Conservation (phyloP, 2,329 filamentous ascomycete species). For the Ceratocystis ficicola region DNA sequence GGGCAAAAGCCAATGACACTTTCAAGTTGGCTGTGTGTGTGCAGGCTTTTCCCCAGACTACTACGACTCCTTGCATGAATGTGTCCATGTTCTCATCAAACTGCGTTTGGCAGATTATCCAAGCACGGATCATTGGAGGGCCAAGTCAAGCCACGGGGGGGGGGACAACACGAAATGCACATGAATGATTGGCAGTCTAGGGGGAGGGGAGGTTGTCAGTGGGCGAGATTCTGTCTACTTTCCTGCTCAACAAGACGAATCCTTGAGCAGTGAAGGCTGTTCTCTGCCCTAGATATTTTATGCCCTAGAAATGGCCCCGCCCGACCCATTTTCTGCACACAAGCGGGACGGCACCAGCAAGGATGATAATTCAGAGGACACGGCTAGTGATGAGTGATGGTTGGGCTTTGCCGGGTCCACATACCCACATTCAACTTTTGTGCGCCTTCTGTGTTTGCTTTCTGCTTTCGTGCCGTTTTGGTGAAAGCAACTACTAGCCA, state of each 20-base stretch:
- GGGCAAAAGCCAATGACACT: background rate
- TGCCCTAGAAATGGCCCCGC: background rate
- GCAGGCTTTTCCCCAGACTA: too few species aligned
- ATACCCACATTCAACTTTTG: background rate
- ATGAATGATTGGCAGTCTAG: background rate
- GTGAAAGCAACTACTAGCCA: background rate
- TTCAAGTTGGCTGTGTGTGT: background rate
- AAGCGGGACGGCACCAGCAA: background rate
- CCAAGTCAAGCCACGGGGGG: background rate
- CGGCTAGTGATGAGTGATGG: too few species aligned
- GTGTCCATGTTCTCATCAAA: background rate
- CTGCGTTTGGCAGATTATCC: background rate
- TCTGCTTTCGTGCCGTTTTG: background rate
- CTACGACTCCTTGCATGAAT: constrained; percentile 6
- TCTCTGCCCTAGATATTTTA: too few species aligned
- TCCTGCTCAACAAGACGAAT: too few species aligned
- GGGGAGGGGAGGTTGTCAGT: too few species aligned
- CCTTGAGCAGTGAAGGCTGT: too few species aligned
- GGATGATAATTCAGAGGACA: background rate
- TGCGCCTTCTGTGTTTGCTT: background rate
- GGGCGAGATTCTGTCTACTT: too few species aligned
- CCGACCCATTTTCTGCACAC: background rate
- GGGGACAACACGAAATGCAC: background rate
- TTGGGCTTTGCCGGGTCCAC: background rate
- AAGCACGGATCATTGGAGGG: background rate